phyloP scores from a whole-genome alignment of 148 eudicot genomes.

The Persicaria maculosa region DNA sequence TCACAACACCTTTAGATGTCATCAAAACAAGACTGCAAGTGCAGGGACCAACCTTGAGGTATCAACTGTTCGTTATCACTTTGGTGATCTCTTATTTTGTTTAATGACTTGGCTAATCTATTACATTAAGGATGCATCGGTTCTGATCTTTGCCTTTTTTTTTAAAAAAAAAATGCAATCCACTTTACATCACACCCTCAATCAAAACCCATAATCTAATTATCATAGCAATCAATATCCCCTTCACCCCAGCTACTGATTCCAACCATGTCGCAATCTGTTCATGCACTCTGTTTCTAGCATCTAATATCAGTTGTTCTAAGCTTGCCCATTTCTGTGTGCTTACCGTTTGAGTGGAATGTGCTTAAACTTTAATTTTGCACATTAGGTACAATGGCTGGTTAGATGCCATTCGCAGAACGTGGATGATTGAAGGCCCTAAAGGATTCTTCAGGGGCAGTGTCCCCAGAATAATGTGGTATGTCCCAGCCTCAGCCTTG shows the following conservation, averaged over 20 bases:
- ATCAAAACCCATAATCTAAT: too few relatives aligned
- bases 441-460: conserved; percentile 78
- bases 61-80: conserved; percentile 1
- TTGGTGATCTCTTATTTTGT: neutral
- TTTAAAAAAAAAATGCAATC: too few relatives aligned
- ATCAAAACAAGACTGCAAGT: conserved; percentile 80
- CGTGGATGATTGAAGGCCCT: conserved; percentile 66
- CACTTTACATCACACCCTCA: too few relatives aligned
- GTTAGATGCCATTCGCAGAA: conserved; percentile 58
- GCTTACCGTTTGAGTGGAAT: neutral
- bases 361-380: neutral
- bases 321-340: too few relatives aligned
- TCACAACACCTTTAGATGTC: conserved; percentile 84
- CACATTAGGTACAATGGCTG: conserved; percentile 71
- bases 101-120: too few relatives aligned
- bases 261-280: too few relatives aligned
- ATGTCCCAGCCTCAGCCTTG: conserved; percentile 84
- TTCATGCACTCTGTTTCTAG: neutral
- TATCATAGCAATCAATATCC: too few relatives aligned
- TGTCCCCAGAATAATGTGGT: conserved; percentile 79
- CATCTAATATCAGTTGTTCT: neutral
- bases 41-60: conserved; percentile 67
- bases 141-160: too few relatives aligned
- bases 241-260: too few relatives aligned
- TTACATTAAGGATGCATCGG: neutral